Conservation (phyloP, 2,329 filamentous ascomycete species). For the Xylariaceae sp. region DNA sequence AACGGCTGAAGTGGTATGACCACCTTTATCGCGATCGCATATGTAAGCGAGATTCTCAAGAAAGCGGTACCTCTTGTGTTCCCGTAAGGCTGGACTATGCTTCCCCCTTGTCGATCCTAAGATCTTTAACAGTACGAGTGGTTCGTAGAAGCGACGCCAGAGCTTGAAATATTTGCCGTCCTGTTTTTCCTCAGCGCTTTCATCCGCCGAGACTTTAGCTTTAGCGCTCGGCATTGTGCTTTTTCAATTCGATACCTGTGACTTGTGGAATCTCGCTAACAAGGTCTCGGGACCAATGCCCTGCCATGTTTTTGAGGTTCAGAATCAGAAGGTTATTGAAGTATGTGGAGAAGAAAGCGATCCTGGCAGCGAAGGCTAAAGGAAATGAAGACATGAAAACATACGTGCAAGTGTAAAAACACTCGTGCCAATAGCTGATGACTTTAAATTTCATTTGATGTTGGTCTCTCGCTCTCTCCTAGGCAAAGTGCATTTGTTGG, state of each 20-base stretch:
- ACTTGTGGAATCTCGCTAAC: neutral
- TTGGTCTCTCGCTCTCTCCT: neutral
- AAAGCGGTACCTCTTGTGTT: slow-evolving; percentile 37
- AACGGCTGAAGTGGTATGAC: slow-evolving; percentile 51
- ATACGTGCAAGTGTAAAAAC: too few relatives aligned
- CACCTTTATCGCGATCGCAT: slow-evolving; percentile 54
- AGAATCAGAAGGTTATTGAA: neutral
- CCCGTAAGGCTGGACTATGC: slow-evolving; percentile 28
- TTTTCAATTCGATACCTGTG: neutral
- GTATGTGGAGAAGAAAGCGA: too few relatives aligned
- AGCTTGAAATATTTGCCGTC: slow-evolving; percentile 18
- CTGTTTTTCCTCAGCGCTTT: too few relatives aligned
- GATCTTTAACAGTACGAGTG: slow-evolving; percentile 42
- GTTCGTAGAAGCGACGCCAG: slow-evolving; percentile 46
- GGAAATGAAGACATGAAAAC: too few relatives aligned
- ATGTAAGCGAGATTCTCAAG: slow-evolving; percentile 50
- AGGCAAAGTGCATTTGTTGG: too few relatives aligned
- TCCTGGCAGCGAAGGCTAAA: too few relatives aligned
- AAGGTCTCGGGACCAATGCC: neutral
- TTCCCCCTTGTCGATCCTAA: slow-evolving; percentile 44
- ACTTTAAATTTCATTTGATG: too few relatives aligned
- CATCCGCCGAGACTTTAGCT: neutral
- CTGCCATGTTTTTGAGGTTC: neutral
- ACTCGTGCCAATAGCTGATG: too few relatives aligned
- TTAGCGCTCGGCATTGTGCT: slow-evolving; percentile 1